phyloP scores from a whole-genome alignment of 2,329 filamentous ascomycete species.

The Colletotrichum trifolii region DNA sequence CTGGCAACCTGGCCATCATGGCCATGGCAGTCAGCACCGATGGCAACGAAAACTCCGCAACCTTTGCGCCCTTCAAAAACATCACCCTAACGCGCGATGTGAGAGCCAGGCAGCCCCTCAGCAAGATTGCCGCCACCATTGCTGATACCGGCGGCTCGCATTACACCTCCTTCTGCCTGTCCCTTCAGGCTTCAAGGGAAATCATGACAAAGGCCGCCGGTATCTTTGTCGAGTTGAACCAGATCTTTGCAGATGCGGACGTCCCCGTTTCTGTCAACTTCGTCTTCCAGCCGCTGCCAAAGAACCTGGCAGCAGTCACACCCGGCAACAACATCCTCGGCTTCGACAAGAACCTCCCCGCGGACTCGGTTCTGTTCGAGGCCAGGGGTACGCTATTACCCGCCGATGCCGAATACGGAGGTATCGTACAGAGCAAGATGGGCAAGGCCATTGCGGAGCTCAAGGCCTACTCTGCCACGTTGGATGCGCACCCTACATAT shows the following conservation, averaged over 20 bases:
- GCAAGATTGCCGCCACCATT: constrained; percentile 15
- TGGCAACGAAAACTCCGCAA: constrained; percentile 18
- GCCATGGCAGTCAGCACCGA: constrained; percentile 19
- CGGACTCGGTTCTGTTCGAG: constrained; percentile 18
- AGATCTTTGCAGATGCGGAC: neutral
- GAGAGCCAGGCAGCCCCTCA: constrained; percentile 3
- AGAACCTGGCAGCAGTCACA: constrained; percentile 29
- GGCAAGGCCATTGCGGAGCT: constrained; percentile 15
- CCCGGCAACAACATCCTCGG: constrained; percentile 20
- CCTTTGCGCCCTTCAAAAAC: constrained; percentile 13
- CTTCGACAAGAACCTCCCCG: constrained; percentile 17
- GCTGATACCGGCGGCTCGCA: constrained; percentile 21
- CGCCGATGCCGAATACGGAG: constrained; percentile 6
- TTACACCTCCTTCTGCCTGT: constrained; percentile 21
- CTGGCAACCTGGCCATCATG: constrained; percentile 11
- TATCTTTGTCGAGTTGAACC: constrained; percentile 13
- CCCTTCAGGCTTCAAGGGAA: constrained; percentile 1
- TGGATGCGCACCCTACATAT: constrained; percentile 24
- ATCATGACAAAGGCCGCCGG: constrained; percentile 21
- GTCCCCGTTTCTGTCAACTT: constrained; percentile 33
- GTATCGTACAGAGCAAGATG: constrained; percentile 1
- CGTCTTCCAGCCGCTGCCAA: constrained; percentile 27
- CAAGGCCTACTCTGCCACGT: constrained; percentile 4
- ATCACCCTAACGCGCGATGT: constrained; percentile 18
- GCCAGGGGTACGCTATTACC: constrained; percentile 5